A percentile compares a stretch with the other conserved stretches of the same genome.
Conservation (phyloP, 225 moss, liverwort and hornwort species). For the Bryoerythrophyllum caledonicum region DNA sequence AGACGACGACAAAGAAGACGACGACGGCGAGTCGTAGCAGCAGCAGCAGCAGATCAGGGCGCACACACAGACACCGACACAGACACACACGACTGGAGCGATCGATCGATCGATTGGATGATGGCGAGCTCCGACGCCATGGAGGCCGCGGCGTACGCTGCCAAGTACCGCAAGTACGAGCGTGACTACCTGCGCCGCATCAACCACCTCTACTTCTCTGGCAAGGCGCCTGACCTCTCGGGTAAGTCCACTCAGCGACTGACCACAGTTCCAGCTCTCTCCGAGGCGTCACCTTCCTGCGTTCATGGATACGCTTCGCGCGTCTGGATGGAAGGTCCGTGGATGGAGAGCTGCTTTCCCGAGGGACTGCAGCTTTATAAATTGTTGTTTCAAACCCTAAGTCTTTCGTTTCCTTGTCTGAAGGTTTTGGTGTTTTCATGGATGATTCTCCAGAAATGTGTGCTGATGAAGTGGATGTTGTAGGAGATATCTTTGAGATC, state of each 20-base stretch:
- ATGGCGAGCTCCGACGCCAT: constrained; percentile 57
- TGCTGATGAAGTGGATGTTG: constrained; percentile 27
- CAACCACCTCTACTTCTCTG: constrained; percentile 85
- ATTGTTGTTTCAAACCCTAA: not conserved
- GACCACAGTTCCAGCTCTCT: no score
- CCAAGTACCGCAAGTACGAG: constrained; percentile 84
- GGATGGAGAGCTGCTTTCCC: not conserved
- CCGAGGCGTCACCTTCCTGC: no score
- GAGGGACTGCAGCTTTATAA: not conserved
- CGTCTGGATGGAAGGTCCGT: not conserved
- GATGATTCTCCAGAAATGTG: not conserved
- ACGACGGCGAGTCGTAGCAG: not conserved
- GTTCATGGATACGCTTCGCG: not conserved
- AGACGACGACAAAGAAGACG: not conserved
- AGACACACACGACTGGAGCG: not conserved
- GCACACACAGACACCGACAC: not conserved
- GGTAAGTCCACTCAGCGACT: constrained; percentile 10
- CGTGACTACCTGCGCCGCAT: constrained; percentile 84
- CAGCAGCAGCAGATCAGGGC: not conserved
- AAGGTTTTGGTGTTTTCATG: not conserved
- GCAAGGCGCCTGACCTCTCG: constrained; percentile 27
- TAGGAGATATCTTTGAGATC: constrained; percentile 51
- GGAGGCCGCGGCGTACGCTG: constrained; percentile 67
- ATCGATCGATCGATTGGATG: not conserved
- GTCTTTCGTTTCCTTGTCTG: not conserved